Base-by-base conservation (phyloP, 2,329 filamentous ascomycete genomes). In the Ceratocystis cubensis region DNA sequence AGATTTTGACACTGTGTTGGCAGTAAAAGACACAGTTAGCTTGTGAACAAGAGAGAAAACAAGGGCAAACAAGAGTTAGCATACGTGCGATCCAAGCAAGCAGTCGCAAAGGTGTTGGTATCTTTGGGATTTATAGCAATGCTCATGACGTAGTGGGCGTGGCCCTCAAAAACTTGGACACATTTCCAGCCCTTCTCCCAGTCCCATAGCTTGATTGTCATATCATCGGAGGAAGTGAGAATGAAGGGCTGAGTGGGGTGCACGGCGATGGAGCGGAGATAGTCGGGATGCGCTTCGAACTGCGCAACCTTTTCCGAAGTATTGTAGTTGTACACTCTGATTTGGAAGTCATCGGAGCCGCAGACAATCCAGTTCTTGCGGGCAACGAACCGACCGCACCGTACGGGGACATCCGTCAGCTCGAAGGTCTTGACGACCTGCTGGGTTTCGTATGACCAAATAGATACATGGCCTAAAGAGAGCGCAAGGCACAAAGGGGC, bases 111-210 rank as follows among this genome's bases (percentile, higher is more conserved):
- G 17, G 82, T 94, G 77, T 95, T 95, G 67, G 91, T 96, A 71
- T 96, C 91, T 78, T 99, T 99, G 63, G 94, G 94, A 77, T 99
- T 99, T 75, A 97, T 96, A 64, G 93, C 88, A 70, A 97, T 81
- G 33, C 91, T 91, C 93, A 97, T 96, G 70, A 96, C 93, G 71
- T 96, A 96, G 79, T 96, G 94, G 72, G 87, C 89, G 75, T 99
- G 95, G 37, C 94, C 94, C 75, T 97, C 93, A 73, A 96, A 99
- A 57, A 96, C 85, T 76, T 96, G 91, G 41, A 97, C 90, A 74
- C 93, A 97, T 76, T 96, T 96, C 94, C 94, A 99, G 71, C 86
- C 86, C 77, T 94, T 95, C 72, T 99, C 94, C 94, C 94, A 99
- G 75, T 99, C 92, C 92, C 94, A 99, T 63, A 96, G 82, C 82